Conservation (phyloP, 345 rosid genomes). For the Boechera divaricarpa region DNA sequence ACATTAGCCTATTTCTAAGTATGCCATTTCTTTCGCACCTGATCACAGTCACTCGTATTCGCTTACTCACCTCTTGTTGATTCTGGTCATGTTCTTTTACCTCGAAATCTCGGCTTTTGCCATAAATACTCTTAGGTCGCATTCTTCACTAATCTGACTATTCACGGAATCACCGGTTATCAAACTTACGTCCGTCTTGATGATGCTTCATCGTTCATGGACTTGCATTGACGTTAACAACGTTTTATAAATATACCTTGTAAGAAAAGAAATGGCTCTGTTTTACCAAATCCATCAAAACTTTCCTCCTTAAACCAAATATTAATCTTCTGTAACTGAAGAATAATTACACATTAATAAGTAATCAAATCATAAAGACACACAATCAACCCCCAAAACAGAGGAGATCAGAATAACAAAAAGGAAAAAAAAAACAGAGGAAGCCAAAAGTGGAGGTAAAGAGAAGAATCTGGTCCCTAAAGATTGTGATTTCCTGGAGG, state of each 20-base stretch:
- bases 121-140: too few species aligned
- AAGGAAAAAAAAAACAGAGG: not conserved
- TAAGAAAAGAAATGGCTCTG: not conserved
- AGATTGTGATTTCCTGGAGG: slow-evolving; percentile 39
- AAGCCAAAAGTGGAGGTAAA: slow-evolving; percentile 10
- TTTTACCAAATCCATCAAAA: slow-evolving; percentile 15
- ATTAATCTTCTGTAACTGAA: slow-evolving; percentile 29
- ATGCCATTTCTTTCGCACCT: not conserved
- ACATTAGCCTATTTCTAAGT: too few species aligned
- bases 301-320: slow-evolving; percentile 7
- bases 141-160: too few species aligned
- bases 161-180: too few species aligned
- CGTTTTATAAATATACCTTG: not conserved
- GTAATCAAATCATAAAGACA: slow-evolving; percentile 29
- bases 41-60: not conserved
- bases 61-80: too few species aligned
- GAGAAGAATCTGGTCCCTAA: slow-evolving; percentile 17
- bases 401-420: not conserved
- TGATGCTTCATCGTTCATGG: not conserved
- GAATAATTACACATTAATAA: slow-evolving; percentile 38
- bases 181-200: too few species aligned
- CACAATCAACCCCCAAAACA: slow-evolving; percentile 8
- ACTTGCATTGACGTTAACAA: not conserved
- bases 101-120: too few species aligned
- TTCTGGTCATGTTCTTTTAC: too few species aligned